Base-by-base conservation (phyloP, 805 yeast species). In the Lipomyces starkeyi region DNA sequence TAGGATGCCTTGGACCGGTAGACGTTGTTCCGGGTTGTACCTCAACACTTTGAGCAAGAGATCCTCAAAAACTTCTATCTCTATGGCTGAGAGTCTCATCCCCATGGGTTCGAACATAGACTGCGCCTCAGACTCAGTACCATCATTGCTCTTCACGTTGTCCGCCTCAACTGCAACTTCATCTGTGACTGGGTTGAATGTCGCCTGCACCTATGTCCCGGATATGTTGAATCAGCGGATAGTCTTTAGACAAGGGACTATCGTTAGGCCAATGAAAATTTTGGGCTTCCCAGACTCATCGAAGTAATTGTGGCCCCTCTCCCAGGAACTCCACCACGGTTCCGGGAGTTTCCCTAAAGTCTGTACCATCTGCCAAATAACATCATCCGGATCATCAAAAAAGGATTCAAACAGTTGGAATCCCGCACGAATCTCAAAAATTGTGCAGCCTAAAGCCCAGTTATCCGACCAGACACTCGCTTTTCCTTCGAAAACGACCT, bases 311-410 rank as follows among this genome's bases (percentile, higher is more conserved):
- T 53, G 0, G 29, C 56, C 32, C 56, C 5, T 7, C 7, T 53
- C 29, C 56, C 56, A 53, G 27, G 56, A 53, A 53, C 56, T 53
- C 56, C 56, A 53, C 56, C 56, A 53, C 56, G 56, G 56, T 32
- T 53, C 56, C 7, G 56, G 56, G 56, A 53, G 29, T 53, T 53
- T 53, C 14, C 56, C 56, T 0, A 53, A 8, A 20, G 29, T 53
- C 7, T 27, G 14, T 20, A 53, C 56, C 8, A 53, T 53, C 9
- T 53, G 56, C 32, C 56, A 32, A 22, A 53, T 9, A 2, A 53
- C 56, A 2, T 53, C 56, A 22, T 22, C 6, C 7, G 56, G 7
- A 4, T 4, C 29, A 20, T 8, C 32, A 20, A 53, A 20, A 53
- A 53, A 53, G 3, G 17, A 22, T 53, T 20, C 56, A 20, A 53